Base-by-base conservation (phyloP, 371 early-diverging fungal species). In the Fennellomyces sp. region DNA sequence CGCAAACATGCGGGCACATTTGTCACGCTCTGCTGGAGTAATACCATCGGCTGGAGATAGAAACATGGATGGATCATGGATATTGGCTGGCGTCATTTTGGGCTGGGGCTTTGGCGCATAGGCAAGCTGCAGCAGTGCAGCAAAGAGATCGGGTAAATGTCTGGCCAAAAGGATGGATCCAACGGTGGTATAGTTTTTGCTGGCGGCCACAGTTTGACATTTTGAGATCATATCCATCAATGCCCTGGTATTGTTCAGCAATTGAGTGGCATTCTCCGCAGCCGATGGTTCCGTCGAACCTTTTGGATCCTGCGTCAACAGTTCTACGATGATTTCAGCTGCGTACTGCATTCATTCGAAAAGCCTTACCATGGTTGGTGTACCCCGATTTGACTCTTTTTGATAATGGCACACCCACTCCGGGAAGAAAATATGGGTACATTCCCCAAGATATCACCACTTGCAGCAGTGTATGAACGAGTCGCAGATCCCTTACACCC, bases 371-470 rank as follows among this genome's bases (percentile, higher is more conserved):
- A 54, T 75, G 74, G 39, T 77, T 75, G n/a, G 70, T 71, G 45
- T 78, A 81, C 6, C 76, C 80, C 2, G 80, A 77, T 55, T 78
- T 77, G 3, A 87, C 76, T 27, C 91, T 76, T 48, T 85, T 84
- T 5, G 77, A 74, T 30, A 89, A 58, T 1, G 88, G 87, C 35
- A 89, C 81, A 0, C 91, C 90, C 0, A 88, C 85, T 4, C 91
- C 91, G 0, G 85, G 80, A 25, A 82, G 50, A 31, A 89, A 70
- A 39, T 80, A 82, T 7, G 91, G 90, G 62, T 84, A 85, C 2
- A 88, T 69, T 5, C 89, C 89, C 89, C 89, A 89, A 28, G 83
- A 83, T 10, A 88, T 68, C 21, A 87, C 68, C 15, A 88, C 82
- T 68, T 89, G 88, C 12, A 87, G 60, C 67, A 89, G 65, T 5